Evolutionary conservation across 768 basidiomycete species (phyloP).

Genomic region (Xerocomus potaroensis): DNA sequence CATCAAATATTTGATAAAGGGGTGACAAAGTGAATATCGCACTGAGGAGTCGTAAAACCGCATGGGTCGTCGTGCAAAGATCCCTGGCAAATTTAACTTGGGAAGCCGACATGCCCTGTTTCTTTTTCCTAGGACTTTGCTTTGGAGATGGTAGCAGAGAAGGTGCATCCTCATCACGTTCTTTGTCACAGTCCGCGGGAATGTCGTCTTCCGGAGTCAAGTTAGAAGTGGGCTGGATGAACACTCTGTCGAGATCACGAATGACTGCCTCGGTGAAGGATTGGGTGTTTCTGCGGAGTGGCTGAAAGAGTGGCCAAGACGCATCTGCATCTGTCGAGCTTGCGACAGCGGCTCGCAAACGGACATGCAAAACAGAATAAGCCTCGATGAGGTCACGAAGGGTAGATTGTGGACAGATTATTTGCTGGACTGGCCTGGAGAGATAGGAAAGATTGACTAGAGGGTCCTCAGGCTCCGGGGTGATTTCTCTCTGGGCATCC

Average conservation of each 20-base stretch:
- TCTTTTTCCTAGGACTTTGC: slow-evolving; percentile 52
- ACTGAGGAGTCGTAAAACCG: slow-evolving; percentile 62
- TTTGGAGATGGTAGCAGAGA: slow-evolving; percentile 61
- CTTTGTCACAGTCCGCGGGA: slow-evolving; percentile 21
- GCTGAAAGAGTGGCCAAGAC: slow-evolving; percentile 70
- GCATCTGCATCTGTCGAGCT: slow-evolving; percentile 50
- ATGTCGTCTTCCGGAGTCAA: slow-evolving; percentile 19
- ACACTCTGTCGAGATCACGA: slow-evolving; percentile 62
- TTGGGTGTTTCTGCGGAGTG: slow-evolving; percentile 51
- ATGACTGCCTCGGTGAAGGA: slow-evolving; percentile 55
- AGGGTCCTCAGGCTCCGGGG: slow-evolving; percentile 75
- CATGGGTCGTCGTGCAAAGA: slow-evolving; percentile 67
- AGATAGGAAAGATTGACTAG: slow-evolving; percentile 62
- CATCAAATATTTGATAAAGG: slow-evolving; percentile 55
- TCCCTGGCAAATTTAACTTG: slow-evolving; percentile 79
- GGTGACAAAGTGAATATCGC: slow-evolving; percentile 58
- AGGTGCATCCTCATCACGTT: slow-evolving; percentile 23
- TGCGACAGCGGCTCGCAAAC: slow-evolving; percentile 47
- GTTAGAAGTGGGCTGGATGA: slow-evolving; percentile 49
- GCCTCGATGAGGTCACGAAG: slow-evolving; percentile 65
- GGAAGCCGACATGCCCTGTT: slow-evolving; percentile 68
- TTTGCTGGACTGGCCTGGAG: slow-evolving; percentile 55
- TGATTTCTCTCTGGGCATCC: slow-evolving; percentile 53
- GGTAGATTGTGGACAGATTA: slow-evolving; percentile 46
- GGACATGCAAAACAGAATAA: slow-evolving; percentile 64